Conservation (phyloP, 2,329 filamentous ascomycete genomes). For the Eutypella sp. region DNA sequence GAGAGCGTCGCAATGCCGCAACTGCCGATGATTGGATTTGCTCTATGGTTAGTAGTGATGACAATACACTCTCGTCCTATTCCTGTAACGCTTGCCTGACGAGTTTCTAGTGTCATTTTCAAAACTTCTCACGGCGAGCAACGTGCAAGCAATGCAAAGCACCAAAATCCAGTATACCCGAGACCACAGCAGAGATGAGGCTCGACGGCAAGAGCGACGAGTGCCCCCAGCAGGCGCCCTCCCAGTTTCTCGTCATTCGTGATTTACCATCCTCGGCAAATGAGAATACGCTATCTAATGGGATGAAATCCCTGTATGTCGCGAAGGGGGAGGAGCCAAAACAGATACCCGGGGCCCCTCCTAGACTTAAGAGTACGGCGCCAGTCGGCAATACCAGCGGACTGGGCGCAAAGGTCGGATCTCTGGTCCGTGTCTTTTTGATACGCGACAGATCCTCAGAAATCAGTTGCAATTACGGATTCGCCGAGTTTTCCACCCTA, state of each 20-base stretch:
- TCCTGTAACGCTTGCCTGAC: constrained; percentile 7
- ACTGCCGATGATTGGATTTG: constrained; percentile 36
- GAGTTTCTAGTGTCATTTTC: constrained; percentile 25
- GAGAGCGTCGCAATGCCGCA: constrained; percentile 28
- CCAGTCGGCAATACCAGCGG: constrained; percentile 52
- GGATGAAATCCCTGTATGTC: constrained; percentile 68
- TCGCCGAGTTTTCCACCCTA: constrained; percentile 74
- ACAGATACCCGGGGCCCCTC: constrained; percentile 38
- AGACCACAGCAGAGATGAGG: constrained; percentile 29
- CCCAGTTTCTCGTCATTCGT: constrained; percentile 72
- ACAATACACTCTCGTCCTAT: neutral
- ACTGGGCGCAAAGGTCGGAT: constrained; percentile 66
- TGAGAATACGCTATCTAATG: constrained; percentile 67
- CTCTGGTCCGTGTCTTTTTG: constrained; percentile 71
- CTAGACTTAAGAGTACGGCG: constrained; percentile 56
- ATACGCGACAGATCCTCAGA: constrained; percentile 67
- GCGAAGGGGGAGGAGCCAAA: constrained; percentile 47
- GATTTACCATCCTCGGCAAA: constrained; percentile 65
- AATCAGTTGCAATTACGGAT: constrained; percentile 75
- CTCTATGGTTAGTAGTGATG: constrained; percentile 28
- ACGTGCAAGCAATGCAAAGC: constrained; percentile 32
- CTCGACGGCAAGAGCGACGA: constrained; percentile 46
- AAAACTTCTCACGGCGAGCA: constrained; percentile 29
- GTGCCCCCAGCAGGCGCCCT: constrained; percentile 48
- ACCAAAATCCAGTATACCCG: constrained; percentile 27